Evolutionary conservation across 805 yeast species (phyloP), one percentile per base, ranked within the genome.

Genomic region (Pichia scutulata): DNA sequence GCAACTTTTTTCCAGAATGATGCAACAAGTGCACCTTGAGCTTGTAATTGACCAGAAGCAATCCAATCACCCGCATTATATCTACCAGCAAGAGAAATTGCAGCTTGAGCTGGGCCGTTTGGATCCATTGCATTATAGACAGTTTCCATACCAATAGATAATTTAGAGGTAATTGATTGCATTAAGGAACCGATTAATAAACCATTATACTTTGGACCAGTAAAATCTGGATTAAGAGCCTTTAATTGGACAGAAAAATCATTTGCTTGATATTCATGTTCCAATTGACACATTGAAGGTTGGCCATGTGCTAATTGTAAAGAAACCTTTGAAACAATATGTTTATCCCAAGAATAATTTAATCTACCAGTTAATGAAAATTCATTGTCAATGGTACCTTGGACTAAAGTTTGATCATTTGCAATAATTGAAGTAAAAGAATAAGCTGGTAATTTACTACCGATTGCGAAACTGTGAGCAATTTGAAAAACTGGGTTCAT

Each of bases 401-500:
- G 98, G 59, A 86, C 76, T 64, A 93, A 86, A 63, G 83, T 75
- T 60, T 80, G 78, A 64, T 92, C 97, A 55, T 84, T 82, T 55
- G 95, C 97, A 69, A 82, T 89, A 61, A 92, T 76, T 43, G 96
- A 92, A 52, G 89, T 80, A 67, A 92, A 87, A 26, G 96, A 90
- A 68, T 93, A 93, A 57, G 93, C 84, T 47, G 97, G 96, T 69
- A 87, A 75, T 57, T 83, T 82, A 51, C 95, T 85, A 45, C 98
- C 98, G 58, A 88, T 75, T 39, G 95, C 77, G 65, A 93, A 85
- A 53, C 96, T 84, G 68, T 93, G 99, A 55, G 96, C 85, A 52
- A 95, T 86, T 77, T 93, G 98, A 84, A 93, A 93, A 52, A 88
- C 90, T 52, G 99, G 99, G 70, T 82, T 83, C 77, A 90, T 78